phyloP scores from a whole-genome alignment of 106 monocot genomes.

The Acorus gramineus region DNA sequence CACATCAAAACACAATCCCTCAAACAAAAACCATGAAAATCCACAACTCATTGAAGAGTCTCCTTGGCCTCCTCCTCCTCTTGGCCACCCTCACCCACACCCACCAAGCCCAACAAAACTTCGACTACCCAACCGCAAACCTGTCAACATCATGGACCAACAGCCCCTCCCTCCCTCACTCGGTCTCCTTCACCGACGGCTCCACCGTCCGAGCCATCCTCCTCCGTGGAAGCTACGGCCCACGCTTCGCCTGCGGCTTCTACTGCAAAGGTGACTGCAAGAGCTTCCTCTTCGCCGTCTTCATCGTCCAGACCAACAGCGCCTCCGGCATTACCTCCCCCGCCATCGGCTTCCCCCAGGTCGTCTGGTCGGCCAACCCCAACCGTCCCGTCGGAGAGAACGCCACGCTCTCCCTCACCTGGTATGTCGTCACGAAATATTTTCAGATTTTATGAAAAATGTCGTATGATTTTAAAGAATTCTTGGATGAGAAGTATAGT shows the following conservation, averaged over 20 bases:
- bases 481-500: too few species aligned
- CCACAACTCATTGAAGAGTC: too few species aligned
- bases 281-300: constrained; percentile 37
- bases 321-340: not conserved
- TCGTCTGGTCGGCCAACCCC: constrained; percentile 60
- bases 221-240: constrained; percentile 19
- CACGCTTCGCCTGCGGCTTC: constrained; percentile 34
- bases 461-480: too few species aligned
- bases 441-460: too few species aligned
- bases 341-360: constrained; percentile 4
- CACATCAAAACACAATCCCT: too few species aligned
- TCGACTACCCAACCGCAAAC: constrained; percentile 22
- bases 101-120: constrained; percentile 9
- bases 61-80: too few species aligned
- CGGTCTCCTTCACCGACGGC: constrained; percentile 3
- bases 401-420: constrained; percentile 31
- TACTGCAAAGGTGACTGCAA: constrained; percentile 17
- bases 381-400: constrained; percentile 26
- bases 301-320: constrained; percentile 27
- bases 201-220: constrained; percentile 28
- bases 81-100: not conserved
- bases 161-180: constrained; percentile 6
- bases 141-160: constrained; percentile 31
- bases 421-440: constrained; percentile 14
- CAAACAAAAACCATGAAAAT: too few species aligned